Evolutionary conservation across 176 grass and related monocot species (phyloP).

Genomic region (Melocanna baccifera): DNA sequence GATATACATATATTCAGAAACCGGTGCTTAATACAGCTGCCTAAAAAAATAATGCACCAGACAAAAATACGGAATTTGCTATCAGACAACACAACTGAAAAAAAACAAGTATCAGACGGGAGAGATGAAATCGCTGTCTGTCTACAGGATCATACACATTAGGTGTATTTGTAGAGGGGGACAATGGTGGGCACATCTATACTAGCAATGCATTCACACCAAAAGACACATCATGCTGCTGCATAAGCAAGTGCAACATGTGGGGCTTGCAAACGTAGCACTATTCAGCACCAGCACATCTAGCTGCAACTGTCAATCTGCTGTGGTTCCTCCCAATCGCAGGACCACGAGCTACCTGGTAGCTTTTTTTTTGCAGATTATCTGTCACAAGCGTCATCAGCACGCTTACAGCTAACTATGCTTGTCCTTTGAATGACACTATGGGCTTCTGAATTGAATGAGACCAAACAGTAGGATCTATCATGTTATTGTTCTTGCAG

Average conservation of each 20-base stretch:
- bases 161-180: conserved; percentile 35
- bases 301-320: conserved; percentile 41
- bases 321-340: conserved; percentile 29
- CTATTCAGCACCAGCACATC: conserved; percentile 32
- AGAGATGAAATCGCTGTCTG: conserved; percentile 15
- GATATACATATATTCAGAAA: conserved; percentile 32
- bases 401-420: conserved; percentile 64
- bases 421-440: conserved; percentile 57
- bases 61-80: conserved; percentile 21
- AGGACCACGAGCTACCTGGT: conserved; percentile 62
- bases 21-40: conserved; percentile 3
- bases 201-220: conserved; percentile 43
- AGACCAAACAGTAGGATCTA: conserved; percentile 27
- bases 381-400: conserved; percentile 57
- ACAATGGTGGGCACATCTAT: conserved; percentile 54
- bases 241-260: conserved; percentile 46
- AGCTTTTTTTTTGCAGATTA: conserved; percentile 72
- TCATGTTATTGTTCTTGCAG: conserved; percentile 19
- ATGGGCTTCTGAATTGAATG: conserved; percentile 48
- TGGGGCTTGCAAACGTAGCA: conserved; percentile 40
- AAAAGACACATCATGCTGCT: conserved; percentile 52
- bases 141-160: conserved; percentile 24
- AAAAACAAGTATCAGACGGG: conserved; percentile 20
- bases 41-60: conserved; percentile 6
- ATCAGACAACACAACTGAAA: conserved; percentile 11